A percentile compares a stretch with the other conserved stretches of the same genome.
phyloP scores from a whole-genome alignment of 1,284 basidiomycete species.

The Melampsora occidentalis region DNA sequence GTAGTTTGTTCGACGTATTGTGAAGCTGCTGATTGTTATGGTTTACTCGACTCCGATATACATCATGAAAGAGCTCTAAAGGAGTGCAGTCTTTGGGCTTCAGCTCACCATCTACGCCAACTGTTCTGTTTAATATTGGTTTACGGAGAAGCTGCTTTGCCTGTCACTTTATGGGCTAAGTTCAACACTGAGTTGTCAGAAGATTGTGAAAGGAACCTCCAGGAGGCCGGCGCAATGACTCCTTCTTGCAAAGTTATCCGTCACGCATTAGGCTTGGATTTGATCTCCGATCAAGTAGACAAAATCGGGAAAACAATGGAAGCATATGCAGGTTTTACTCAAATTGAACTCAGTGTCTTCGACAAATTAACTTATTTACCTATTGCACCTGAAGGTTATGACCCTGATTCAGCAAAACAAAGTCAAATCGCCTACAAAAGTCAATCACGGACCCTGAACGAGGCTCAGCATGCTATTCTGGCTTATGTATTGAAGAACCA shows the following conservation, averaged over 20 bases:
- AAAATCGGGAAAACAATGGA: slow-evolving; percentile 53
- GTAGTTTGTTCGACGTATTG: slow-evolving; percentile 51
- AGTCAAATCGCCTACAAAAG: slow-evolving; percentile 2
- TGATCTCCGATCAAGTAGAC: slow-evolving; percentile 58
- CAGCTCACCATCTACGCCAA: slow-evolving; percentile 54
- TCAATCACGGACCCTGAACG: slow-evolving; percentile 52
- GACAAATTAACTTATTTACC: too few species aligned
- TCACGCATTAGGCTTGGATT: slow-evolving; percentile 49
- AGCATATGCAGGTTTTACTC: slow-evolving; percentile 49
- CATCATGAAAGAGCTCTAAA: slow-evolving; percentile 58
- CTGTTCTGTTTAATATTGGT: slow-evolving; percentile 57
- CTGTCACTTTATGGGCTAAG: slow-evolving; percentile 54
- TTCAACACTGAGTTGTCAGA: slow-evolving; percentile 57
- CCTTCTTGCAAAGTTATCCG: neutral
- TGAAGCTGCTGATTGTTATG: slow-evolving; percentile 56
- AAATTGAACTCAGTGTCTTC: too few species aligned
- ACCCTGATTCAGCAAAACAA: slow-evolving; percentile 45
- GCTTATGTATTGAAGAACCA: slow-evolving; percentile 54
- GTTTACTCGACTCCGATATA: slow-evolving; percentile 52
- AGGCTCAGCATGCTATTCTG: slow-evolving; percentile 54
- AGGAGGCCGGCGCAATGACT: too few species aligned
- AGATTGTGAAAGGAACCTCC: slow-evolving; percentile 44
- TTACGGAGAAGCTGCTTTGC: slow-evolving; percentile 53
- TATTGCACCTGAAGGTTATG: too few species aligned
- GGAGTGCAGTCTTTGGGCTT: slow-evolving; percentile 57